phyloP scores from a whole-genome alignment of 805 yeast species.

The Lachancea nothofagi region DNA sequence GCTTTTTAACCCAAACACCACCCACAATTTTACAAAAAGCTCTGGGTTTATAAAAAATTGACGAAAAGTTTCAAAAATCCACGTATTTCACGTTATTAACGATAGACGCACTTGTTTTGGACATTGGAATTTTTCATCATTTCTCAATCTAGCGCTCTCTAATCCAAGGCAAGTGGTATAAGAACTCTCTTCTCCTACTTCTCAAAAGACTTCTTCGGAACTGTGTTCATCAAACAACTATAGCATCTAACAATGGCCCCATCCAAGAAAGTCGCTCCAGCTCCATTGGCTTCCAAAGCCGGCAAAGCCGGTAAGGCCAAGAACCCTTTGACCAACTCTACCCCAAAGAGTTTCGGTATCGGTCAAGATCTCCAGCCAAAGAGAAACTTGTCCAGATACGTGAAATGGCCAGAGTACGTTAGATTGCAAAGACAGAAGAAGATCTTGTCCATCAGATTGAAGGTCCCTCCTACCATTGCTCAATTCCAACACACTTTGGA shows the following conservation, averaged over 20 bases:
- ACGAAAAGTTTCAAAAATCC: too few species aligned
- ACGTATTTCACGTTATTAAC: too few species aligned
- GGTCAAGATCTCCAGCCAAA: constrained; percentile 95
- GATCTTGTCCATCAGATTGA: constrained; percentile 89
- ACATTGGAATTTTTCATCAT: background rate
- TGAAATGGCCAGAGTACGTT: constrained; percentile 98
- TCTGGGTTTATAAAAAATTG: too few species aligned
- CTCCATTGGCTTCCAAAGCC: constrained; percentile 82
- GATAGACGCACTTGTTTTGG: background rate
- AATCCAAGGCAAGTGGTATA: too few species aligned
- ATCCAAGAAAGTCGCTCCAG: constrained; percentile 91
- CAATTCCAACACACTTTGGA: constrained; percentile 95
- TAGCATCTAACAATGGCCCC: constrained; percentile 37
- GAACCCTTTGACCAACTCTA: constrained; percentile 86
- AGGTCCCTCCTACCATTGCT: constrained; percentile 98
- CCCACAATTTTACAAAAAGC: too few species aligned
- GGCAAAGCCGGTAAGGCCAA: constrained; percentile 52
- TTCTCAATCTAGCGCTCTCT: background rate
- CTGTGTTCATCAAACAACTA: background rate
- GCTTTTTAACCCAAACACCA: too few species aligned
- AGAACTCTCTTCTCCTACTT: background rate
- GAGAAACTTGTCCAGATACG: constrained; percentile 94
- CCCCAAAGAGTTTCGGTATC: constrained; percentile 92
- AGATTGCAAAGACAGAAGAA: constrained; percentile 99
- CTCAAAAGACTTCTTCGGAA: background rate